Base-by-base conservation (phyloP, 495 filamentous ascomycete genomes). In the Rostrohypoxylon terebratum region DNA sequence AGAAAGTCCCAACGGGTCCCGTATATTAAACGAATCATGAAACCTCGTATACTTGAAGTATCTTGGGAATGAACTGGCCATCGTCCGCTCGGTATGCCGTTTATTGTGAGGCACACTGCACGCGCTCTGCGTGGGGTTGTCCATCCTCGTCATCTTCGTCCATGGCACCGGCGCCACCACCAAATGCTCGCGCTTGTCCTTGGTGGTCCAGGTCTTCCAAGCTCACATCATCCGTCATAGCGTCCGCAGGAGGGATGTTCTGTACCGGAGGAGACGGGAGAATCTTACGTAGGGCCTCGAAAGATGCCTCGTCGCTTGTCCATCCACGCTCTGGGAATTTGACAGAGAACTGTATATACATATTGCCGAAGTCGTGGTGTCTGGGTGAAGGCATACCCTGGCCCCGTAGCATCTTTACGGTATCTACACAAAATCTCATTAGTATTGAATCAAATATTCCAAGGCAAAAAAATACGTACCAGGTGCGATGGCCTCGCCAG, bases 31-130 rank as follows among this genome's bases (percentile, higher is more conserved):
- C 63, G 68, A 71, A 47, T 23, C 44, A 34, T 38, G 57, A 45
- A 33, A 61, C 16, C 50, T 38, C 33, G 18, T 59, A 18, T 33
- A 38, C 21, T 16, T 14, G 31, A 34, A 28, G 23, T 53, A 60
- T 34, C 57, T 40, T 34, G 16, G 11, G 21, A 20, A 42, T 21
- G 14, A 59, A 65, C 36, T 44, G 16, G 51, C 13, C 36, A 45
- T n/a, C 42, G 4, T 20, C 51, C 33, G n/a, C 28, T 48, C 14
- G 47, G 18, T 9, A 47, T 1, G n/a, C 33, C n/a, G 45, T 72
- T 91, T 97, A 99, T 88, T 98, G 96, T 6, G 93, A 96, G 69
- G 96, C 96, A 80, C 96, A 99, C 86, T 98, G 96, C 75, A 99
- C 94, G 44, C 96, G 87, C 85, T 99, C 96, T 45, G 88, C 94